These are phyloP conservation scores for Mycena galericulata DNA, from an alignment of 768 basidiomycete species.

Conservation along the genomic window DNA sequence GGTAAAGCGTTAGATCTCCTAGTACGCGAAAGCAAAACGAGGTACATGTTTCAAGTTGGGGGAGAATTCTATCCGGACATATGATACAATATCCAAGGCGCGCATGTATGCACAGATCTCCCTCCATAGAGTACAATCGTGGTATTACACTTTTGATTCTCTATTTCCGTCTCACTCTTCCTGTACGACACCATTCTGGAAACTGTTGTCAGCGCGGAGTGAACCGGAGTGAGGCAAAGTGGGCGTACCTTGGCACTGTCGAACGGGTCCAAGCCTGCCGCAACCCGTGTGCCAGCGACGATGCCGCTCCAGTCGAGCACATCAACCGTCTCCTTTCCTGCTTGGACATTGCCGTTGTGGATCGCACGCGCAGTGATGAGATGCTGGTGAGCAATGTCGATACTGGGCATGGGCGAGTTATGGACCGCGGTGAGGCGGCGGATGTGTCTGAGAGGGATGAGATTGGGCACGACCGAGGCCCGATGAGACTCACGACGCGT, in stretches of 20 bases:
- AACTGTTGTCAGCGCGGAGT: not conserved
- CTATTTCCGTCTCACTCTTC: too few relatives aligned
- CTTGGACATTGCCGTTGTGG: conserved; percentile 61
- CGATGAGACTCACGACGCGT: conserved; percentile 65
- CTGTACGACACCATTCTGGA: conserved; percentile 7
- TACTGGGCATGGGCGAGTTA: conserved; percentile 76
- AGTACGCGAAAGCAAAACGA: not conserved
- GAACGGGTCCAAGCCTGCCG: conserved; percentile 72
- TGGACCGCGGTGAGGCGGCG: conserved; percentile 74
- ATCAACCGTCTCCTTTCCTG: conserved; percentile 61
- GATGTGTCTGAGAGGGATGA: conserved; percentile 61
- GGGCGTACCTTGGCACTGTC: conserved; percentile 41
- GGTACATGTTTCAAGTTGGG: not conserved
- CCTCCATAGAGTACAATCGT: conserved; percentile 13
- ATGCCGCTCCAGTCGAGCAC: conserved; percentile 87
- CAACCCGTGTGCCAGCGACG: conserved; percentile 80
- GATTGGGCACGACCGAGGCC: not conserved
- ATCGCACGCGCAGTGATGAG: conserved; percentile 83
- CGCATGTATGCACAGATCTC: not conserved
- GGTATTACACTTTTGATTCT: conserved; percentile 18
- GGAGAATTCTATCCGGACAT: not conserved
- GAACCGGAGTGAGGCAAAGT: not conserved
- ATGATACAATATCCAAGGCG: not conserved
- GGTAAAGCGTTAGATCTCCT: conserved; percentile 49
- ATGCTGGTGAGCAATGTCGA: conserved; percentile 82